These are phyloP conservation scores for Schizosaccharomyces octosporus DNA, from an alignment of 805 yeast genomes.

Conservation along the genomic window DNA sequence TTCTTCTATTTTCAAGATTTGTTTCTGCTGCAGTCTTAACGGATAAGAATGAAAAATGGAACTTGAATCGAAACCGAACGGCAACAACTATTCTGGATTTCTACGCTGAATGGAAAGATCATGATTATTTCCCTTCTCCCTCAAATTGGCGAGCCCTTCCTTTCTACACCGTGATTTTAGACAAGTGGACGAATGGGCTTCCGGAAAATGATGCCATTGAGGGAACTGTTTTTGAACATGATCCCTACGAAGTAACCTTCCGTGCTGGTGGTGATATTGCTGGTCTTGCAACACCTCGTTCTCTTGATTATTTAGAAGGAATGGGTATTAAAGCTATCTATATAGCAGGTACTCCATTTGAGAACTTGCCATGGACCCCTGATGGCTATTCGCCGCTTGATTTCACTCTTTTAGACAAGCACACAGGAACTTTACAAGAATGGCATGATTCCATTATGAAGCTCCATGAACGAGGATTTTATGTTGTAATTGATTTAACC, in stretches of 20 bases:
- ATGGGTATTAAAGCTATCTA: neutral
- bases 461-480: neutral
- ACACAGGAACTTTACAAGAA: neutral
- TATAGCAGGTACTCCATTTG: constrained; percentile 1
- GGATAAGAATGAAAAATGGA: neutral
- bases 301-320: neutral
- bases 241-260: neutral
- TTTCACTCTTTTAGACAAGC: neutral
- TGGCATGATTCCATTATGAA: neutral
- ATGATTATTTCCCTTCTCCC: constrained; percentile 2
- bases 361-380: neutral
- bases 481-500: neutral
- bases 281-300: neutral
- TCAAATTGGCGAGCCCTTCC: constrained; percentile 1
- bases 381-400: constrained; percentile 1
- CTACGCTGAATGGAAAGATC: neutral
- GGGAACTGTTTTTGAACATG: neutral
- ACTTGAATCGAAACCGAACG: neutral
- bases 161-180: neutral
- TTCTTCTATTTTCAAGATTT: neutral
- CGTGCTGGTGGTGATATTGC: constrained; percentile 1
- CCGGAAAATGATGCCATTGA: neutral
- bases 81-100: neutral
- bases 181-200: neutral
- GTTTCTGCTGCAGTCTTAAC: neutral